These are phyloP conservation scores for Xylariaceae sp. DNA, from an alignment of 2,329 filamentous ascomycete species.

Conservation along the genomic window DNA sequence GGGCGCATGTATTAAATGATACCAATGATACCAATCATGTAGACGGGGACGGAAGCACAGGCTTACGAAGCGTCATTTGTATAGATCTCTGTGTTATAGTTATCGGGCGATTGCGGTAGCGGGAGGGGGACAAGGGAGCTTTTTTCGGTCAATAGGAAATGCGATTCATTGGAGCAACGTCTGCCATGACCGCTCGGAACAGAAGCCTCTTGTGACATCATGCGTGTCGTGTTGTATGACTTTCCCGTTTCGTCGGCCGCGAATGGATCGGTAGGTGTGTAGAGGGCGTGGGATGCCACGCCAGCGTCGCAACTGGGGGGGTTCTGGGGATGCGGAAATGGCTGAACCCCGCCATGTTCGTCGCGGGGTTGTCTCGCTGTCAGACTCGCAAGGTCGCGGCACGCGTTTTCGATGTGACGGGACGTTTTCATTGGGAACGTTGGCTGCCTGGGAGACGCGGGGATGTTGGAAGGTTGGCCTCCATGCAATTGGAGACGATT, in stretches of 20 bases:
- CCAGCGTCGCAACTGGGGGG: background rate
- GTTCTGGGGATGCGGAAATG: background rate
- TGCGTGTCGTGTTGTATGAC: background rate
- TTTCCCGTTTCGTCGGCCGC: background rate
- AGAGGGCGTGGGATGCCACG: background rate
- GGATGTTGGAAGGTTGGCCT: background rate
- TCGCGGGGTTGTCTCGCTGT: constrained; percentile 14
- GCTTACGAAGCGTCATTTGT: constrained; percentile 7
- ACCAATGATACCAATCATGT: constrained; percentile 19
- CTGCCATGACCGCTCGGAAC: background rate
- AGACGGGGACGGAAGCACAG: constrained; percentile 1
- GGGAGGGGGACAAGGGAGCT: background rate
- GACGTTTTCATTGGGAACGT: background rate
- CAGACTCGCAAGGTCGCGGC: background rate
- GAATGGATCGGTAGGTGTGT: background rate
- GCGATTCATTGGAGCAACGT: background rate
- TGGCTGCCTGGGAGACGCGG: background rate
- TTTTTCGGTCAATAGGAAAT: background rate
- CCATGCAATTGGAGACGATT: constrained; percentile 11
- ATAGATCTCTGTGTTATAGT: constrained; percentile 10
- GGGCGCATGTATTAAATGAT: constrained; percentile 17
- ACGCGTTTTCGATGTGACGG: too few species aligned
- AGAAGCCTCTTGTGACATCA: background rate
- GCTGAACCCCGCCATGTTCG: constrained; percentile 11
- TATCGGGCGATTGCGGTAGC: background rate